These are phyloP conservation scores for Raphanus sativus DNA, from an alignment of 345 rosid species.

Conservation along the genomic window DNA sequence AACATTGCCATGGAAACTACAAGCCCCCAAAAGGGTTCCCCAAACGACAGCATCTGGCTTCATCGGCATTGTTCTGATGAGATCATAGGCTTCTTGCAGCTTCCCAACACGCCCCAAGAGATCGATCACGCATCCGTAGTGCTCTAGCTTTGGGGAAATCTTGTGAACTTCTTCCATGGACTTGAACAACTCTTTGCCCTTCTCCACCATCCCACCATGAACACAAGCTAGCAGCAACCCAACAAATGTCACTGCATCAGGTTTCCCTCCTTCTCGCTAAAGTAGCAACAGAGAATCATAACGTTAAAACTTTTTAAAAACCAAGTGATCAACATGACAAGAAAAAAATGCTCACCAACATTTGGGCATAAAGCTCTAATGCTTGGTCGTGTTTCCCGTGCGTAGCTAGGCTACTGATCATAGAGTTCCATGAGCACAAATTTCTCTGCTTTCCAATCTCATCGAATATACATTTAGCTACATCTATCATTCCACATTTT, in stretches of 20 bases:
- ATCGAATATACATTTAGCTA: constrained; percentile 53
- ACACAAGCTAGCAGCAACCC: constrained; percentile 81
- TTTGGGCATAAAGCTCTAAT: constrained; percentile 54
- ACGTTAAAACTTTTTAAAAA: constrained; percentile 1
- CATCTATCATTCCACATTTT: constrained; percentile 65
- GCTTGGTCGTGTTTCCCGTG: constrained; percentile 68
- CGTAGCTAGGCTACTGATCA: constrained; percentile 72
- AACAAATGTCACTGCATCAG: constrained; percentile 77
- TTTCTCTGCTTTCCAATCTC: constrained; percentile 61
- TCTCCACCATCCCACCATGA: constrained; percentile 65
- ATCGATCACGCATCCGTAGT: constrained; percentile 85
- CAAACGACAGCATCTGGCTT: constrained; percentile 76
- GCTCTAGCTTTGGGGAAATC: constrained; percentile 66
- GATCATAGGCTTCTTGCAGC: constrained; percentile 62
- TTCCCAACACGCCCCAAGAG: constrained; percentile 81
- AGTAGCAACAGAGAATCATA: constrained; percentile 9
- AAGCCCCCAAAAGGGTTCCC: constrained; percentile 84
- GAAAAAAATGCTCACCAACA: constrained; percentile 51
- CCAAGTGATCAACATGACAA: constrained; percentile 9
- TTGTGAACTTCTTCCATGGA: constrained; percentile 50
- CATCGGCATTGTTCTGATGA: constrained; percentile 66
- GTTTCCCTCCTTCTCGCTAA: constrained; percentile 53
- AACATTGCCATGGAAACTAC: constrained; percentile 64
- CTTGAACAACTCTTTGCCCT: constrained; percentile 52
- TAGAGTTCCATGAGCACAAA: constrained; percentile 84